Percentiles rank a stretch among this genome's conserved stretches.
These are phyloP conservation scores for Nepenthes mirabilis DNA, from an alignment of 148 eudicot genomes.

Conservation along the genomic window DNA sequence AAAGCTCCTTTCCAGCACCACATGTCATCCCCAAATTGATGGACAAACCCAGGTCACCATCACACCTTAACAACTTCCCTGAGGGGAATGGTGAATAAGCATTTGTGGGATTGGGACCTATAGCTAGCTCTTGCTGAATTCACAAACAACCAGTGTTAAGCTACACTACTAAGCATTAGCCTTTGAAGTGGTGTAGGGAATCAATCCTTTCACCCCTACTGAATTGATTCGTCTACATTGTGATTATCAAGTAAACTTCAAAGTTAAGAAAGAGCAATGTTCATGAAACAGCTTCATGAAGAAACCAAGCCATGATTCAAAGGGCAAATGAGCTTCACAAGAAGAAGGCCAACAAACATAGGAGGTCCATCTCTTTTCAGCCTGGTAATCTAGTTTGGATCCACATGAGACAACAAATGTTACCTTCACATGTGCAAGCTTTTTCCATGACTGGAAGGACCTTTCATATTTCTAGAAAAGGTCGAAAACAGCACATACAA, in stretches of 20 bases:
- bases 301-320: background rate
- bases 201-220: background rate
- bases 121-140: background rate
- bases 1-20: background rate
- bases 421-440: background rate
- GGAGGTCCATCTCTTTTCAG: background rate
- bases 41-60: background rate
- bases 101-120: background rate
- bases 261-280: background rate
- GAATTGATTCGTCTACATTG: background rate
- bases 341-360: background rate
- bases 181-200: background rate
- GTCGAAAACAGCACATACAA: background rate
- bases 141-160: background rate
- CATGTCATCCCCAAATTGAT: conserved; percentile 1
- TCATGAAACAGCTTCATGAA: background rate
- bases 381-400: background rate
- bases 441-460: background rate
- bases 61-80: background rate
- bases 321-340: background rate
- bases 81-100: background rate
- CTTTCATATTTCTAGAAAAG: background rate
- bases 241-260: background rate
- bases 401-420: background rate
- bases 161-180: background rate